Base-by-base conservation (phyloP, 805 yeast species). In the Cyberlindnera nakhonratchasimensis region DNA sequence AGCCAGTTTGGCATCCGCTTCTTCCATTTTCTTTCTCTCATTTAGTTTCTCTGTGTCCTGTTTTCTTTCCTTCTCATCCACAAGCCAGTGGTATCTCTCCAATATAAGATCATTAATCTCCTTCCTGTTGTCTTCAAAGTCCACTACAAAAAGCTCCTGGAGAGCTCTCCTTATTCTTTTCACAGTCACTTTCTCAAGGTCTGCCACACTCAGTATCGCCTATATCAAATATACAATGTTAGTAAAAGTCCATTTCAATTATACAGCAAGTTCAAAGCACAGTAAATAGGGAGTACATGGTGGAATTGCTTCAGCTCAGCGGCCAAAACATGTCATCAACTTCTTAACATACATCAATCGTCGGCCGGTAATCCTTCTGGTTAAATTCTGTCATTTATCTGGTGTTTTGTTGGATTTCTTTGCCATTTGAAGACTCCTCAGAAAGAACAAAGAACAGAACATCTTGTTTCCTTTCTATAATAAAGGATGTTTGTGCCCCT, bases 181-280 rank as follows among this genome's bases (percentile, higher is more conserved):
- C 6, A 84, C 88, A 0, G 90, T 77, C 13, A 86, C 78, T 46
- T 75, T 70, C 46, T 81, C 82, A 24, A 84, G 69, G 53, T 86
- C 83, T 1, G 90, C 77, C 6, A 78, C 89, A 37, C 80, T 67
- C 28, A 86, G 63, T 10, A 86, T 84, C 2, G 95, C 88, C 85
- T 79, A 6, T n/a, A 6, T 6, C 6, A 13, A 11, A n/a, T 4
- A n/a, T n/a, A n/a, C n/a, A n/a, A n/a, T 7, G 36, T 33, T 33
- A 33, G 28, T 33, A 21, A n/a, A 19, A 18, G 19, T 16, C 5
- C 20, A 16, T 17, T 12, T 18, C 7, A 29, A 29, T n/a, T n/a
- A n/a, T n/a, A n/a, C n/a, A n/a, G n/a, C 7, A 28, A 28, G 30
- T 6, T 28, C 13, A 28, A 12, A 28, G 14, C 30, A 28, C 9